Conservation (phyloP, 2,329 filamentous ascomycete species). For the Emmonsiellopsis sp. region DNA sequence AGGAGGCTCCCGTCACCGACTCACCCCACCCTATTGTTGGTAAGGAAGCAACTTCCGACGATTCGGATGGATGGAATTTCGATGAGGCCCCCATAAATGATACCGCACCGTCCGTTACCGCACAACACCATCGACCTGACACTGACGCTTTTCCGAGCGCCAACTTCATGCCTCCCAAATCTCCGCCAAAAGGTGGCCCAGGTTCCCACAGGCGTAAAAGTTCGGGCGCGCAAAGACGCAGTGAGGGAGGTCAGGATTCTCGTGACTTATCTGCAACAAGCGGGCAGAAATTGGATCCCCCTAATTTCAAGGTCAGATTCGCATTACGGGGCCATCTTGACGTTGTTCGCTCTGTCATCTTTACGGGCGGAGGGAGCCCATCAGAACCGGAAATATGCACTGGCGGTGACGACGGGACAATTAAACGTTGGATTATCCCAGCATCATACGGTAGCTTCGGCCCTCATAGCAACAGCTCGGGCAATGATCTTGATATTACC, state of each 20-base stretch:
- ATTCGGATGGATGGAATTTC: constrained; percentile 84
- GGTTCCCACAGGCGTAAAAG: constrained; percentile 70
- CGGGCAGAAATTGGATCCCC: constrained; percentile 53
- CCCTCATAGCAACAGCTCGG: constrained; percentile 44
- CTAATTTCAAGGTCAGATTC: constrained; percentile 86
- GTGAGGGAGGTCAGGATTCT: constrained; percentile 57
- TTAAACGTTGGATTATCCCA: constrained; percentile 95
- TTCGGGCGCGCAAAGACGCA: constrained; percentile 61
- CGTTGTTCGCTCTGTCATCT: constrained; percentile 88
- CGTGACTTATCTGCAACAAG: constrained; percentile 34
- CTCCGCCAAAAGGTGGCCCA: constrained; percentile 57
- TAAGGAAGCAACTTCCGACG: constrained; percentile 27
- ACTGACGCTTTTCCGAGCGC: constrained; percentile 80
- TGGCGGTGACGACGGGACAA: constrained; percentile 85
- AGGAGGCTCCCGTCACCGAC: constrained; percentile 24
- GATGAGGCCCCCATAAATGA: constrained; percentile 60
- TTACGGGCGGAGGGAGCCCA: constrained; percentile 90
- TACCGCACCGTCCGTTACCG: constrained; percentile 35
- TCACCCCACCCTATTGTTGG: neutral
- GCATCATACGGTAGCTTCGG: constrained; percentile 59
- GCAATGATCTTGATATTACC: constrained; percentile 78
- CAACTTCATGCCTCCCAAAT: constrained; percentile 68
- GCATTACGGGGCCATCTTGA: constrained; percentile 87
- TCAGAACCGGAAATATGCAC: constrained; percentile 96
- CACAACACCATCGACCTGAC: constrained; percentile 57